These are phyloP conservation scores for Tilletiaria anomala DNA, from an alignment of 1,284 basidiomycete species.

Conservation along the genomic window DNA sequence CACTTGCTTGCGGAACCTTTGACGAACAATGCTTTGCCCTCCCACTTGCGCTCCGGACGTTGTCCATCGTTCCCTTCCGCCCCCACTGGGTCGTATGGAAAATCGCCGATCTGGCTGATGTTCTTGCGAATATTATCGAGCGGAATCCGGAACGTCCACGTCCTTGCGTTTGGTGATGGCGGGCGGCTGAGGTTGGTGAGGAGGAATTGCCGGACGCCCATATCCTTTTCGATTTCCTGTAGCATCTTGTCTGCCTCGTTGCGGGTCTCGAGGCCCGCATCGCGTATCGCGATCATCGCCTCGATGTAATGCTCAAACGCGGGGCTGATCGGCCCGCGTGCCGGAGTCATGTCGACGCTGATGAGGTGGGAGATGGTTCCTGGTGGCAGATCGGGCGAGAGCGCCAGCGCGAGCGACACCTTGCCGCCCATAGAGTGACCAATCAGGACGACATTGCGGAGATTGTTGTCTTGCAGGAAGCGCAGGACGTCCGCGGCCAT, in stretches of 20 bases:
- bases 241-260: slow-evolving; percentile 57
- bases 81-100: slow-evolving; percentile 51
- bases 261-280: slow-evolving; percentile 46
- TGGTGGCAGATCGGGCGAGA: slow-evolving; percentile 45
- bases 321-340: slow-evolving; percentile 49
- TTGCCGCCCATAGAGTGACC: slow-evolving; percentile 89
- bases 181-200: slow-evolving; percentile 57
- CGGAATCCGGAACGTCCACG: slow-evolving; percentile 56
- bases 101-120: slow-evolving; percentile 56
- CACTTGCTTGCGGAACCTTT: slow-evolving; percentile 56
- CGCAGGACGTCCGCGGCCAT: slow-evolving; percentile 60
- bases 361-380: slow-evolving; percentile 50
- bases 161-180: slow-evolving; percentile 26
- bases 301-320: slow-evolving; percentile 51
- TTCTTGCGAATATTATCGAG: slow-evolving; percentile 52
- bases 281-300: slow-evolving; percentile 57
- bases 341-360: slow-evolving; percentile 65
- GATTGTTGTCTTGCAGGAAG: slow-evolving; percentile 41
- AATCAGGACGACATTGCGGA: slow-evolving; percentile 52
- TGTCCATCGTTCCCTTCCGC: slow-evolving; percentile 41
- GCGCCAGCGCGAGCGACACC: slow-evolving; percentile 62
- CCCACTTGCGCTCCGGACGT: slow-evolving; percentile 43
- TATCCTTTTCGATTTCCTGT: slow-evolving; percentile 43
- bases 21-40: slow-evolving; percentile 56
- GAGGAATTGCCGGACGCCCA: slow-evolving; percentile 58